These are phyloP conservation scores for Lachancea dasiensis DNA, from an alignment of 805 yeast genomes.

Conservation along the genomic window DNA sequence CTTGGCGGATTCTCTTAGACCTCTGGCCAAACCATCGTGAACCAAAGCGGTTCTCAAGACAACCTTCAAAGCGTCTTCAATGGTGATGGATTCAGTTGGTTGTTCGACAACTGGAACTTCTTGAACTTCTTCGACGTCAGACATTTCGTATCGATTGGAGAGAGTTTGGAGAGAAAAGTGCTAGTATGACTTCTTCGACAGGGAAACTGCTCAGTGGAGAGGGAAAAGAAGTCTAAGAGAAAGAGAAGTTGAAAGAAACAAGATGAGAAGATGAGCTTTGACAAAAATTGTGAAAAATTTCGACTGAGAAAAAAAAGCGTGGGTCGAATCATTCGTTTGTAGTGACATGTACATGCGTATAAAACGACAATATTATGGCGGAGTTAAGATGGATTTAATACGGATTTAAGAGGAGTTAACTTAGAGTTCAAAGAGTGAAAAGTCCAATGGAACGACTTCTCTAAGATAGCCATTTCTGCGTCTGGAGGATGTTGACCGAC, in stretches of 20 bases:
- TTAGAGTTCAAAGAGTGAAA: too few species aligned
- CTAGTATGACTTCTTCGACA: slow-evolving; percentile 67
- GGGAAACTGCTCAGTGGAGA: slow-evolving; percentile 55
- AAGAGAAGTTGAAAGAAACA: neutral
- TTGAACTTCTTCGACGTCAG: slow-evolving; percentile 90
- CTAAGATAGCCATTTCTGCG: too few species aligned
- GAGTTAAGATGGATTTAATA: neutral
- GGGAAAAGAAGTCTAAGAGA: slow-evolving; percentile 1
- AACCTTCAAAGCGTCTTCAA: slow-evolving; percentile 97
- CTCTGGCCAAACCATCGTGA: slow-evolving; percentile 99
- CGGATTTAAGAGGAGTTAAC: neutral
- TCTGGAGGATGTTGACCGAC: too few species aligned
- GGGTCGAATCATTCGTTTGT: neutral
- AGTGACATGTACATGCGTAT: neutral
- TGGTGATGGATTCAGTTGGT: slow-evolving; percentile 82
- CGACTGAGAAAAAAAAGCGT: slow-evolving; percentile 1
- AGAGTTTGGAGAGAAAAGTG: slow-evolving; percentile 6
- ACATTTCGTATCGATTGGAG: slow-evolving; percentile 40
- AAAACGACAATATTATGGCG: neutral
- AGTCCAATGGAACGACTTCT: too few species aligned
- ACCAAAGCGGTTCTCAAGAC: slow-evolving; percentile 97
- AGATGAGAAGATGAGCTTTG: too few species aligned
- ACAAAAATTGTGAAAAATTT: neutral
- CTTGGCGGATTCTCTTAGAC: slow-evolving; percentile 99
- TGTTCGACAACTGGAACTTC: slow-evolving; percentile 80